Evolutionary conservation across 495 filamentous ascomycete genomes (phyloP).

Genomic region (Pseudoneurospora amorphoporcata): DNA sequence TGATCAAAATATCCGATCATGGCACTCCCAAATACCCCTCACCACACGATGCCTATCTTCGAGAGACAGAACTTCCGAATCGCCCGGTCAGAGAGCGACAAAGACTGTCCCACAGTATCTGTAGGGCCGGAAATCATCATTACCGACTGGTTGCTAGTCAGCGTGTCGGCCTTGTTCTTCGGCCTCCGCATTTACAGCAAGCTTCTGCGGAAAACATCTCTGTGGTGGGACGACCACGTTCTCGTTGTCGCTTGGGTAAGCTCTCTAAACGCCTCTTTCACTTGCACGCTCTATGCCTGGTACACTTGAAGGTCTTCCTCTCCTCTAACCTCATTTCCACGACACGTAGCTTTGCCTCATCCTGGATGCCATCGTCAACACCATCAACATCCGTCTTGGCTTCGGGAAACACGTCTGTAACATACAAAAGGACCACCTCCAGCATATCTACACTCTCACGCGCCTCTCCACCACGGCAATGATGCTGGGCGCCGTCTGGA

Average conservation of each 20-base stretch:
- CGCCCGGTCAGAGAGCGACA: background rate
- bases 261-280: background rate
- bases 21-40: background rate
- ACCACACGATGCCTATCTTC: background rate
- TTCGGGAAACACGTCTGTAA: constrained; percentile 12
- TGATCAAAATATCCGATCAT: background rate
- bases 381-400: constrained; percentile 12
- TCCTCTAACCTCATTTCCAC: background rate
- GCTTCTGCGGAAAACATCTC: constrained; percentile 6
- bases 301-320: background rate
- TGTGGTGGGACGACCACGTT: constrained; percentile 26
- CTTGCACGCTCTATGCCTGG: background rate
- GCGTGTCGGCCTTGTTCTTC: constrained; percentile 15
- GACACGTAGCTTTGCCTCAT: constrained; percentile 11
- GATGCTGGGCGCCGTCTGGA: constrained; percentile 23
- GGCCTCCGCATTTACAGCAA: constrained; percentile 25
- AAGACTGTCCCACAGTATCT: background rate
- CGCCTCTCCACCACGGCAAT: constrained; percentile 7
- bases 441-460: constrained; percentile 7
- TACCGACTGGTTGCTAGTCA: constrained; percentile 10
- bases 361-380: constrained; percentile 7
- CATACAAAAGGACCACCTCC: background rate
- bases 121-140: constrained; percentile 5
- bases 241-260: constrained; percentile 19
- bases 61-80: background rate